Percentiles rank a stretch among this genome's conserved stretches.
These are phyloP conservation scores for Dictyostelium brefeldianum DNA, from an alignment of 78 protist genomes.

Conservation along the genomic window DNA sequence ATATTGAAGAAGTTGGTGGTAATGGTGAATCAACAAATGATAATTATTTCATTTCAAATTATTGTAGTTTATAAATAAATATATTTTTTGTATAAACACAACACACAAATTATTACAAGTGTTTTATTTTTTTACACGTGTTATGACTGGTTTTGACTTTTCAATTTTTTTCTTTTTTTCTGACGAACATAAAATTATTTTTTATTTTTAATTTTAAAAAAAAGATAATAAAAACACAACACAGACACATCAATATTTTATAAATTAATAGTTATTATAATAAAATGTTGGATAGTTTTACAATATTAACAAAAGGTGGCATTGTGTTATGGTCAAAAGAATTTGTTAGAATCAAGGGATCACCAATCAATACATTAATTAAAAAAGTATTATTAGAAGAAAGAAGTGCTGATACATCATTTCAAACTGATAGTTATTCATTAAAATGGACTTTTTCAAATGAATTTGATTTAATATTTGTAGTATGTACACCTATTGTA, in stretches of 20 bases:
- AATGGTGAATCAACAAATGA: too few relatives aligned
- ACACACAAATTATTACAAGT: too few relatives aligned
- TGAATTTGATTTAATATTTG: slow-evolving; percentile 80
- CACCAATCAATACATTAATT: slow-evolving; percentile 76
- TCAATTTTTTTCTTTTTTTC: too few relatives aligned
- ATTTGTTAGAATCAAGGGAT: slow-evolving; percentile 49
- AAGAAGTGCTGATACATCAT: slow-evolving; percentile 63
- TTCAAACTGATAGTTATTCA: slow-evolving; percentile 69
- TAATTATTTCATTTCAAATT: too few relatives aligned
- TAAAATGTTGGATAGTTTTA: slow-evolving; percentile 82
- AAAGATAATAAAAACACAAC: neutral
- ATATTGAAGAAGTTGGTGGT: too few relatives aligned
- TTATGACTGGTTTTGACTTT: too few relatives aligned
- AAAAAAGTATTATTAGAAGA: slow-evolving; percentile 74
- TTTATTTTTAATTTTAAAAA: neutral
- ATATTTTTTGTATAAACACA: too few relatives aligned
- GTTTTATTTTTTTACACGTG: too few relatives aligned
- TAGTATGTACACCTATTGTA: slow-evolving; percentile 42
- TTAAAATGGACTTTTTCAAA: slow-evolving; percentile 87
- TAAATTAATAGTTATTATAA: neutral
- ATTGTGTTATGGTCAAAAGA: slow-evolving; percentile 78
- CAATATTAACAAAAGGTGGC: slow-evolving; percentile 86
- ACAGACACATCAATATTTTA: neutral
- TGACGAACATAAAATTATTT: neutral
- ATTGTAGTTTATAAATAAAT: too few relatives aligned